phyloP scores from a whole-genome alignment of 495 filamentous ascomycete species.

The Darksidea phi region DNA sequence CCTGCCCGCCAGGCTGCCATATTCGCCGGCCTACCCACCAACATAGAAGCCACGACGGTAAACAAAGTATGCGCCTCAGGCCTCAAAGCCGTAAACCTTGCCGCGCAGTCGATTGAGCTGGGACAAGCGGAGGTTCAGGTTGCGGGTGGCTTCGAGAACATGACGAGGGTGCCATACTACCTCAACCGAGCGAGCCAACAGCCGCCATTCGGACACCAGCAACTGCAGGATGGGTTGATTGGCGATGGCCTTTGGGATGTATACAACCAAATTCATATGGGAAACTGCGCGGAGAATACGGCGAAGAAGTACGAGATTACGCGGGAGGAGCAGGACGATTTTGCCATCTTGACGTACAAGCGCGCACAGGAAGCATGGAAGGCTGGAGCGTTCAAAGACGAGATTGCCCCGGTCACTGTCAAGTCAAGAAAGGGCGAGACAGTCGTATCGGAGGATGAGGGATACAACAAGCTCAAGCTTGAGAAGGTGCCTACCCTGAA shows the following conservation, averaged over 20 bases:
- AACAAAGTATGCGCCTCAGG: constrained; percentile 98
- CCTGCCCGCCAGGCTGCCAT: constrained; percentile 89
- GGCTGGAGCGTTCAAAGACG: constrained; percentile 72
- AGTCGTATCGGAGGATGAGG: constrained; percentile 78
- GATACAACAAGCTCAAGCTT: constrained; percentile 76
- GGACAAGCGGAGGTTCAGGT: constrained; percentile 82
- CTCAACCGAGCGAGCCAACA: constrained; percentile 70
- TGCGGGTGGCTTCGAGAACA: constrained; percentile 96
- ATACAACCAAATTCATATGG: constrained; percentile 96
- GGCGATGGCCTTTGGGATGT: constrained; percentile 97
- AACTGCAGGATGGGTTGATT: constrained; percentile 85
- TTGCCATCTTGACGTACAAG: constrained; percentile 83
- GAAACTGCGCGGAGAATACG: constrained; percentile 93
- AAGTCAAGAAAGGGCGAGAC: constrained; percentile 76
- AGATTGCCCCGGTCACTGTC: constrained; percentile 83
- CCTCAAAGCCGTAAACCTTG: constrained; percentile 84
- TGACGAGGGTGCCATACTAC: constrained; percentile 92
- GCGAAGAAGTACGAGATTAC: constrained; percentile 81
- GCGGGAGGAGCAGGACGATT: constrained; percentile 82
- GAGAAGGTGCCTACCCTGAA: constrained; percentile 84
- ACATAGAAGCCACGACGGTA: constrained; percentile 81
- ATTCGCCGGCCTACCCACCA: constrained; percentile 75
- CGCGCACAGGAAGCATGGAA: constrained; percentile 90
- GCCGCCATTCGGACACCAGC: constrained; percentile 80
- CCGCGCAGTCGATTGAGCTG: constrained; percentile 90